phyloP scores from a whole-genome alignment of 2,329 filamentous ascomycete species.

The Cladosporium sphaerospermum region DNA sequence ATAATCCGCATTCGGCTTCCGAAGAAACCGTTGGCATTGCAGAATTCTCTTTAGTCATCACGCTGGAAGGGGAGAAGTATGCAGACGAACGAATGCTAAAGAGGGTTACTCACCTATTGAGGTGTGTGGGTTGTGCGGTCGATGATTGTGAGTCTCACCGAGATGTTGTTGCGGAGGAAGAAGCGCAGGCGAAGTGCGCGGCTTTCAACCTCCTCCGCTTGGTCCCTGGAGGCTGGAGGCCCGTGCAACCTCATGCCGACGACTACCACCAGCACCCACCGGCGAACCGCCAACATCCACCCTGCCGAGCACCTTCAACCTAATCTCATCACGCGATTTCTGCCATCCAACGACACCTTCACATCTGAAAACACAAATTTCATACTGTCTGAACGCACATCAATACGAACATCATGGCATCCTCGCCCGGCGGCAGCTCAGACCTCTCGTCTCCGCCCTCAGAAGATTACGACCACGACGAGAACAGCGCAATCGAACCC shows the following conservation, averaged over 20 bases:
- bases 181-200: too few species aligned
- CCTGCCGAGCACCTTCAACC: too few species aligned
- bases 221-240: too few species aligned
- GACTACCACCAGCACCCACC: not conserved
- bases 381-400: not conserved
- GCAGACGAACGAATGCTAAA: too few species aligned
- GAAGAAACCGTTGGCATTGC: constrained; percentile 35
- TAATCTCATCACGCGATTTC: too few species aligned
- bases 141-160: too few species aligned
- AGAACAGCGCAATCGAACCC: constrained; percentile 45
- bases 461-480: constrained; percentile 52
- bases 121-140: too few species aligned
- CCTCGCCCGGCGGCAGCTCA: constrained; percentile 53
- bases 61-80: not conserved
- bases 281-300: not conserved
- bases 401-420: constrained; percentile 26
- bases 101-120: too few species aligned
- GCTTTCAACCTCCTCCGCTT: too few species aligned
- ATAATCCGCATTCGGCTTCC: constrained; percentile 37
- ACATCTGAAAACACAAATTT: not conserved
- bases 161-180: too few species aligned
- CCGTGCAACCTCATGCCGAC: not conserved
- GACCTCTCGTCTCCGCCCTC: constrained; percentile 58
- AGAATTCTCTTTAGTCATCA: constrained; percentile 46
- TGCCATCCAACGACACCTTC: too few species aligned